These are phyloP conservation scores for Lasiodiplodia gonubiensis DNA, from an alignment of 2,329 filamentous ascomycete genomes.

Conservation along the genomic window DNA sequence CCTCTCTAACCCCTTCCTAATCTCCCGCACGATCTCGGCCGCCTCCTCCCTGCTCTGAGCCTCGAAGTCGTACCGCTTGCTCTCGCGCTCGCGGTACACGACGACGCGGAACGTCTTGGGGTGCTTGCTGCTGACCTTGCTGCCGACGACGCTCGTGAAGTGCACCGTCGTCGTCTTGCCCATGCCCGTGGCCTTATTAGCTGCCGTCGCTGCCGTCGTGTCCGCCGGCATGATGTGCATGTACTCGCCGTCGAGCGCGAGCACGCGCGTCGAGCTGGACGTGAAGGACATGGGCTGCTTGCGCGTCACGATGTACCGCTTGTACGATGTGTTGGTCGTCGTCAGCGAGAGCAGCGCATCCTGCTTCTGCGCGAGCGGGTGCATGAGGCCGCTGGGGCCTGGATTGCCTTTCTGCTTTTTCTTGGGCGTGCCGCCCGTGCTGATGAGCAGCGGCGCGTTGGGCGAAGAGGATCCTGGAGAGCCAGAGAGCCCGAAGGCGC, in stretches of 20 bases:
- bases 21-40: conserved; percentile 76
- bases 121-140: conserved; percentile 80
- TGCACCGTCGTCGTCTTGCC: conserved; percentile 81
- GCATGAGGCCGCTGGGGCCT: conserved; percentile 58
- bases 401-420: conserved; percentile 62
- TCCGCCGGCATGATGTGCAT: conserved; percentile 78
- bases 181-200: conserved; percentile 61
- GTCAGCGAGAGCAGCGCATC: conserved; percentile 53
- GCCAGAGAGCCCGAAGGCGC: conserved; percentile 69
- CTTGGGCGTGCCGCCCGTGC: conserved; percentile 55
- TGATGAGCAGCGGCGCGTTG: conserved; percentile 66
- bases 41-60: conserved; percentile 74
- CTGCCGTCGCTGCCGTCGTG: conserved; percentile 37
- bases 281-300: conserved; percentile 84
- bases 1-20: conserved; percentile 44
- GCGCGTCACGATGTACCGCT: conserved; percentile 79
- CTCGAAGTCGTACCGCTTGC: conserved; percentile 85
- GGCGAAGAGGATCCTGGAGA: conserved; percentile 74
- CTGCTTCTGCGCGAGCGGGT: conserved; percentile 71
- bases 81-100: conserved; percentile 76
- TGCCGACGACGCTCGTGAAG: conserved; percentile 80
- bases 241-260: conserved; percentile 85
- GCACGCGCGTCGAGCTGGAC: conserved; percentile 73
- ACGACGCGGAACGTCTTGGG: conserved; percentile 81
- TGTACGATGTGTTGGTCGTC: conserved; percentile 56